Evolutionary conservation across 495 filamentous ascomycete genomes (phyloP), one percentile per base, ranked within the genome.

Genomic region (Penicillium ucsense): DNA sequence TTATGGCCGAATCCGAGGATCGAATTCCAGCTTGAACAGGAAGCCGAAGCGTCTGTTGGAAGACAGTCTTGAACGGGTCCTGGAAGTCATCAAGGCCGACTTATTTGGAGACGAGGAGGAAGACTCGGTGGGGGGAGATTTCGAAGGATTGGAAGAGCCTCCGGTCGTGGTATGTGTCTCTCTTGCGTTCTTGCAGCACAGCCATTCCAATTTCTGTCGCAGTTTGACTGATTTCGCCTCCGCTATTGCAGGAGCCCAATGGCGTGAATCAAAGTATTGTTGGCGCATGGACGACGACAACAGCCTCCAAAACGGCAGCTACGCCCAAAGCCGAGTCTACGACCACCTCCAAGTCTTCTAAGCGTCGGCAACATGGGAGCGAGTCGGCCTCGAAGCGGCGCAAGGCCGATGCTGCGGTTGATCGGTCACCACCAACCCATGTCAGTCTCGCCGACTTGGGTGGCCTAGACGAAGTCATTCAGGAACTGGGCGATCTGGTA

Each of bases 11-110:
- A 86, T 95, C 53, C 86, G 87, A 56, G 72, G 72, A 51, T 94
- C 88, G 4, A 95, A 95, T 57, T 94, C 89, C 1, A 86, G 82
- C 50, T 62, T 95, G 35, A 87, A 85, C 39, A 73, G 89, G 9
- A 83, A 83, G 53, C 86, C 84, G 5, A 94, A 92, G 65, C 80
- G 78, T 45, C 69, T 83, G 9, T 66, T 98, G 9, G 86, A 95
- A 60, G 83, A 89, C 54, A 85, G 87, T 40, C 86, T 97, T 52
- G 89, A 95, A 57, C 74, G 88, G 20, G 86, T 94, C 2, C 71
- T 98, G 31, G 79, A 79, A 27, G 80, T 91, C 9, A 60, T 94
- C 8, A 80, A 78, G 42, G 75, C 81, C 50, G 86, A 94, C 56
- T 50, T 62, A 31, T 57, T 57, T 4, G 70, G 64, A 20, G 75